Base-by-base conservation (phyloP, 179 eudicot species). In the Actinidia arguta region DNA sequence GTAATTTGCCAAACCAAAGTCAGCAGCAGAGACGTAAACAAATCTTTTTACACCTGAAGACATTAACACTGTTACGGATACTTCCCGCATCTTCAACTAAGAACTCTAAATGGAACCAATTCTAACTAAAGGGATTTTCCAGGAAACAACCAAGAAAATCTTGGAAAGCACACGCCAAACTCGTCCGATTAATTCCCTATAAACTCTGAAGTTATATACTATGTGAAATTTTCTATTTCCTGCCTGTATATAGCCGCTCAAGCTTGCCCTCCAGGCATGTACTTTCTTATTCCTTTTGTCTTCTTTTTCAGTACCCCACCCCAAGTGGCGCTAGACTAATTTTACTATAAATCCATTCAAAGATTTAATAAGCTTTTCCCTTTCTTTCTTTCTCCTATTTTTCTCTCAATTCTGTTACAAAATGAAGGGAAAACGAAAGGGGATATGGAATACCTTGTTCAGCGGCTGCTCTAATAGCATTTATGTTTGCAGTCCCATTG, bases 401-500 rank as follows among this genome's bases (percentile, higher is more conserved):
- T 22, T 39, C 10, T 47, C 16, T 3, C 36, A 42, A 47, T 48
- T 48, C 58, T 39, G 56, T 47, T 1, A 14, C 13, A 73, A 48
- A 12, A 42, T 18, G 16, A 48, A 48, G 52, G 52, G 52, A 48
- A 31, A 18, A 39, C 55, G 42, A 24, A 36, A 63, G n/a, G 44
- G 62, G 56, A 50, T 50, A 69, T 13, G 22, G 58, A 81, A 48
- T 87, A 96, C 99, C 99, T 87, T 92, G 90, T 78, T 93, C 98
- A 18, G 98, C 89, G 76, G 99, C 97, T 78, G 93, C 95, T 90
- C 93, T 90, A 81, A 96, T 89, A 58, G 98, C 98, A 88, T 95
- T 96, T 67, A 96, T 93, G 82, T 96, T 96, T 80, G 98, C 98
- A 80, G 99, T 91, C 46, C 99, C 99, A 85, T 96, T 96, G 85